phyloP scores from a whole-genome alignment of 805 yeast species.

The Hagleromyces aurorensis region DNA sequence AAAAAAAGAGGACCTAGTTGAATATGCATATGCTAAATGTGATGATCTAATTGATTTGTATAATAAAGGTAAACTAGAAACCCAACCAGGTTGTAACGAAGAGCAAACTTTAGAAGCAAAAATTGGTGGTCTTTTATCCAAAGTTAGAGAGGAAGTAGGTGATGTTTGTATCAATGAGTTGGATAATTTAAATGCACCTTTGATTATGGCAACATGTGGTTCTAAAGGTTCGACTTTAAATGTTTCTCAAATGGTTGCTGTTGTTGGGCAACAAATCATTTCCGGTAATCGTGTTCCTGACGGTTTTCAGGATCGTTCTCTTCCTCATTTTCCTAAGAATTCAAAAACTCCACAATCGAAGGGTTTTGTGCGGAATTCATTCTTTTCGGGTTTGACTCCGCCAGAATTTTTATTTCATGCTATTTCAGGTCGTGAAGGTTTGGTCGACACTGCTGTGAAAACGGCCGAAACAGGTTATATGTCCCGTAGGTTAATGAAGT shows the following conservation, averaged over 20 bases:
- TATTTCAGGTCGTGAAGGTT: constrained; percentile 98
- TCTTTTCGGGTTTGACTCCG: constrained; percentile 88
- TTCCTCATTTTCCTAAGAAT: constrained; percentile 93
- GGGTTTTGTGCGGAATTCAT: constrained; percentile 95
- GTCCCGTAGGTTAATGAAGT: constrained; percentile 97
- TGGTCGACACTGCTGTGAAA: constrained; percentile 98
- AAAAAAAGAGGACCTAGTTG: constrained; percentile 83
- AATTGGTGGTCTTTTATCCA: constrained; percentile 91
- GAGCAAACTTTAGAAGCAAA: constrained; percentile 97
- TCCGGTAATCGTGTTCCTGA: constrained; percentile 99
- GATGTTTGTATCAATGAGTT: constrained; percentile 92
- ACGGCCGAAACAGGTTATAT: constrained; percentile 99
- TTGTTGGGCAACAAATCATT: constrained; percentile 97
- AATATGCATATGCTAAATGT: constrained; percentile 82
- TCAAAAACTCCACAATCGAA: constrained; percentile 96
- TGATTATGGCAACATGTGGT: constrained; percentile 99
- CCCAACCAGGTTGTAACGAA: constrained; percentile 98
- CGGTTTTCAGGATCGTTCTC: constrained; percentile 98
- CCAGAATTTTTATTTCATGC: constrained; percentile 98
- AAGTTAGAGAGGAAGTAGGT: constrained; percentile 98
- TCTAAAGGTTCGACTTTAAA: constrained; percentile 96
- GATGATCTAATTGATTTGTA: constrained; percentile 78
- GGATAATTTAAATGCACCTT: constrained; percentile 86
- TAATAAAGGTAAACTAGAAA: constrained; percentile 82
- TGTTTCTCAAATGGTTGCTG: constrained; percentile 99